These are phyloP conservation scores for Hypoxylon trugodes DNA, from an alignment of 495 filamentous ascomycete species.

Conservation along the genomic window DNA sequence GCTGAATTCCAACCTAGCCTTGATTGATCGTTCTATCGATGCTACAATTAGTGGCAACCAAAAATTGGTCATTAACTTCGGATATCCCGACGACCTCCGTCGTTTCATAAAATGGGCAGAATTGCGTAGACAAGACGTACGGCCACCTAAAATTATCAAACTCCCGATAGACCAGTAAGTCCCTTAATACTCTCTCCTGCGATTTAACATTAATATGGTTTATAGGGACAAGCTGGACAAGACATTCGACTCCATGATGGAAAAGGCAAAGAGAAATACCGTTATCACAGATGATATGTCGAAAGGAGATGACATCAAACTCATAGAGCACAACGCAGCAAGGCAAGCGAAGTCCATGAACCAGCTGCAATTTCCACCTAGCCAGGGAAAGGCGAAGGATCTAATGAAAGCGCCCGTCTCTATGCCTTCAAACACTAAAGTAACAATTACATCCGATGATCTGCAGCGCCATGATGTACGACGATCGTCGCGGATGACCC, in stretches of 20 bases:
- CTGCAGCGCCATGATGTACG: background rate
- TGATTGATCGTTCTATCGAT: background rate
- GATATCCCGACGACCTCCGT: conserved; percentile 6
- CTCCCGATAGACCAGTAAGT: conserved; percentile 20
- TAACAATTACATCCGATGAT: conserved; percentile 10
- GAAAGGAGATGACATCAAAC: conserved; percentile 33
- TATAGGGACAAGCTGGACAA: conserved; percentile 28
- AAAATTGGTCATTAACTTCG: conserved; percentile 37
- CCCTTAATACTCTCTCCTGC: background rate
- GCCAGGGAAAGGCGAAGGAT: conserved; percentile 19
- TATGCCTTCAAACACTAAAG: background rate
- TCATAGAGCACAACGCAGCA: conserved; percentile 34
- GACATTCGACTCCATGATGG: conserved; percentile 18
- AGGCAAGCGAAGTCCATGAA: background rate
- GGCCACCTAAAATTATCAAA: background rate
- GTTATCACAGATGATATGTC: background rate
- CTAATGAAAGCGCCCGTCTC: conserved; percentile 10
- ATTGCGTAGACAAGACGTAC: background rate
- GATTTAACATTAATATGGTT: conserved; percentile 11
- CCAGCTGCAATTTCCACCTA: background rate
- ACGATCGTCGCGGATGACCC: conserved; percentile 27
- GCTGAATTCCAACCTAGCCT: conserved; percentile 13
- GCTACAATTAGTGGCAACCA: conserved; percentile 8
- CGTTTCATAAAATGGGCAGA: conserved; percentile 33
- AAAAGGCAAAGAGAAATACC: background rate